Evolutionary conservation across 805 yeast species (phyloP).

Genomic region (Candida andamanensis): DNA sequence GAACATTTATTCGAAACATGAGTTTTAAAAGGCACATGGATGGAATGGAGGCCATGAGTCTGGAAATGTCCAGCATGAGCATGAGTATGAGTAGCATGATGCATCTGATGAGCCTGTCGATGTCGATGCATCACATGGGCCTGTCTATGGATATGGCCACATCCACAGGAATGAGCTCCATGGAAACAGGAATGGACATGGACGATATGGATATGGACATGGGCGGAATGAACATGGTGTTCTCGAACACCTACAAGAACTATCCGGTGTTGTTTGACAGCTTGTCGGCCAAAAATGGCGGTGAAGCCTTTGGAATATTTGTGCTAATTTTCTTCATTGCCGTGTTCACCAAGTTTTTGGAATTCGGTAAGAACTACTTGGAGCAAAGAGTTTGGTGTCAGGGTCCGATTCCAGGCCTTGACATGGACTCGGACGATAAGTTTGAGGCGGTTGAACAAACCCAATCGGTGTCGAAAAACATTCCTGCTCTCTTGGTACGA

Average conservation of each 20-base stretch:
- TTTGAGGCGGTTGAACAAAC: conserved; percentile 1
- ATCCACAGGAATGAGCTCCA: conserved; percentile 9
- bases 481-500: conserved; percentile 3
- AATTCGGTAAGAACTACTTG: conserved; percentile 55
- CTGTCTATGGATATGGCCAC: conserved; percentile 11
- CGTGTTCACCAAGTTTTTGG: conserved; percentile 54
- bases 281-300: conserved; percentile 50
- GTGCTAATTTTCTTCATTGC: conserved; percentile 54
- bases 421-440: conserved; percentile 12
- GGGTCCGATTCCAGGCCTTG: conserved; percentile 16
- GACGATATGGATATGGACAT: conserved; percentile 13
- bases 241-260: conserved; percentile 45
- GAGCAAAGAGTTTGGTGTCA: conserved; percentile 60
- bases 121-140: conserved; percentile 7
- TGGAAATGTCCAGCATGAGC: neutral
- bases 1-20: too few species aligned
- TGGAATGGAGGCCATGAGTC: neutral
- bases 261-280: conserved; percentile 62
- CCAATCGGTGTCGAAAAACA: neutral
- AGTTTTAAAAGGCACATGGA: too few species aligned
- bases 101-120: neutral
- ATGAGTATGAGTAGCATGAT: neutral
- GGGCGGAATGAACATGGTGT: conserved; percentile 53
- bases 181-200: conserved; percentile 7
- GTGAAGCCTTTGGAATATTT: conserved; percentile 71